Conservation (phyloP, 2,329 filamentous ascomycete species). For the Graphilbum fragrans region DNA sequence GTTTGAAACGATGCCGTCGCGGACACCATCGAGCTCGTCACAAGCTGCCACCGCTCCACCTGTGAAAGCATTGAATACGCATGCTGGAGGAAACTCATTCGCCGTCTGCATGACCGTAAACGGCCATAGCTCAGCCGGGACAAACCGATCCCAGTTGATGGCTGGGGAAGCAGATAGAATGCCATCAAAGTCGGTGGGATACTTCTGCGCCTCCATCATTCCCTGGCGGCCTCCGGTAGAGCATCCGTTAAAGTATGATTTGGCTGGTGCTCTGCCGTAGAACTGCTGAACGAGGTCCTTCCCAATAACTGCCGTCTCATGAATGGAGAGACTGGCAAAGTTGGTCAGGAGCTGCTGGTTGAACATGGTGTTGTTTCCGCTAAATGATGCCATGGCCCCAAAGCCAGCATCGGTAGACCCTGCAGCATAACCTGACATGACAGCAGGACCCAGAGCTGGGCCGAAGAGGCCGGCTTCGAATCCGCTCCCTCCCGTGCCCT, state of each 20-base stretch:
- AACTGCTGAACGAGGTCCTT: slow-evolving; percentile 37
- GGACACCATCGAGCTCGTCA: slow-evolving; percentile 28
- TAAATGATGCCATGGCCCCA: neutral
- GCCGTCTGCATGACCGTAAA: slow-evolving; percentile 20
- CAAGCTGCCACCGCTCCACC: slow-evolving; percentile 26
- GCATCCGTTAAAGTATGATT: slow-evolving; percentile 44
- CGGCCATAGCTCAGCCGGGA: slow-evolving; percentile 12
- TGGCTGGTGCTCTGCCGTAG: slow-evolving; percentile 29
- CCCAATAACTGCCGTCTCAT: slow-evolving; percentile 34
- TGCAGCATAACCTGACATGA: slow-evolving; percentile 8
- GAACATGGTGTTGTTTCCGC: neutral
- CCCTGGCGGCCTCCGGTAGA: slow-evolving; percentile 50
- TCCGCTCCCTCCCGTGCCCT: slow-evolving; percentile 21
- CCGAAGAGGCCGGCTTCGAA: slow-evolving; percentile 12
- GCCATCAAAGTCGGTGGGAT: slow-evolving; percentile 45
- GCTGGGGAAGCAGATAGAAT: slow-evolving; percentile 35
- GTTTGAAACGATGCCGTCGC: slow-evolving; percentile 29
- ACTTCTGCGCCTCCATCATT: slow-evolving; percentile 36
- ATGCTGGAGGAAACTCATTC: slow-evolving; percentile 19
- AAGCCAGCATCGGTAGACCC: slow-evolving; percentile 20
- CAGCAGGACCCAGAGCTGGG: slow-evolving; percentile 4
- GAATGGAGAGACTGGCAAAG: slow-evolving; percentile 25
- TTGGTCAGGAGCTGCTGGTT: slow-evolving; percentile 14
- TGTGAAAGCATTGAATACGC: slow-evolving; percentile 23
- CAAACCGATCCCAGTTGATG: slow-evolving; percentile 21